Evolutionary conservation across 2,329 filamentous ascomycete species (phyloP), one percentile per base, ranked within the genome.

Genomic region (Xylariaceae sp.): DNA sequence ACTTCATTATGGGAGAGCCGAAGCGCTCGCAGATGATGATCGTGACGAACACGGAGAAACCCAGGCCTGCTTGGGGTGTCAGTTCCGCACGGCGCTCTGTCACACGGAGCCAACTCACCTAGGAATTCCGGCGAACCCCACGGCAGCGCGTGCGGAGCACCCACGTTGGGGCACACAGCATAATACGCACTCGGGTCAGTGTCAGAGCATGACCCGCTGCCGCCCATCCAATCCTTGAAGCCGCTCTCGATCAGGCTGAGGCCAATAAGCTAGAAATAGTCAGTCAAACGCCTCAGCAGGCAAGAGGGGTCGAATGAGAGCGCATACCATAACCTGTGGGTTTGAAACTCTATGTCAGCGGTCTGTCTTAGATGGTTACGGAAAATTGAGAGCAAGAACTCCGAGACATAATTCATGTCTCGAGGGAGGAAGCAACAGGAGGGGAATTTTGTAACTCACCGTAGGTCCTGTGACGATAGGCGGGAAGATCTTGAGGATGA

Each of bases 1-100:
- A 84, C 54, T 89, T 89, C 82, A 92, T 89, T 44, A 92, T 82
- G 0, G 86, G 85, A 0, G 83, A 73, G 2, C 86, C 86, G 47
- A 89, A 88, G 9, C 83, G 75, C 57, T 92, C 85, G 53, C 82
- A 85, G 10, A 90, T 53, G 39, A 92, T 80, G 51, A 92, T 90
- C 18, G 80, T 83, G 28, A 82, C 46, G 52, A 90, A 90, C 22
- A 89, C 85, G 28, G 77, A 77, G 61, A 92, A 89, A 1, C 85
- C 85, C 2, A 92, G 71, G 10, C 70, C 57, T 55, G 11, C 29
- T 19, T 15, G 14, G 3, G 21, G 2, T 19, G 5, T 10, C 13
- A 5, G 21, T 24, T 27, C 26, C 19, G 13, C 17, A 24, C 33
- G 9, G n/a, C 9, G n/a, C 6, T 15, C 15, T 8, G 12, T 7